These are phyloP conservation scores for Alternaria sp. DNA, from an alignment of 2,329 filamentous ascomycete genomes.

Conservation along the genomic window DNA sequence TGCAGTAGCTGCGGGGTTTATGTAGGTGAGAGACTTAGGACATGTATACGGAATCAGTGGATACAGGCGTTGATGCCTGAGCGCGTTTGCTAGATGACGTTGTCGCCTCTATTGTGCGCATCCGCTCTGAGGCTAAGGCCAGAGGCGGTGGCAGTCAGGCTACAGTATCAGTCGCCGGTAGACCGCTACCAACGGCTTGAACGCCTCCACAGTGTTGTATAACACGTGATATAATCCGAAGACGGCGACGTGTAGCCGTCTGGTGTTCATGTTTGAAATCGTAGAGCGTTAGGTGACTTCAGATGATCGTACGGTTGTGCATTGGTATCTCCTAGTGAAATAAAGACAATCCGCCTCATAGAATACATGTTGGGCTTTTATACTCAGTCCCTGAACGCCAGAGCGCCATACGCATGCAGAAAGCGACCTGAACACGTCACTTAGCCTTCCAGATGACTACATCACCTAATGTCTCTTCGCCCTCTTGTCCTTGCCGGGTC, in stretches of 20 bases:
- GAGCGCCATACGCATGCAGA: conserved; percentile 35
- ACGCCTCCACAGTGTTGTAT: background rate
- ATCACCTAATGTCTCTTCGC: conserved; percentile 39
- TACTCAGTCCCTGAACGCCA: conserved; percentile 29
- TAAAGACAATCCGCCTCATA: conserved; percentile 5
- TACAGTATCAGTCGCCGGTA: background rate
- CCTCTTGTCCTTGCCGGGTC: conserved; percentile 48
- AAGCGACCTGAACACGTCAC: background rate
- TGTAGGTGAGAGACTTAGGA: background rate
- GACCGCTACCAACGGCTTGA: background rate
- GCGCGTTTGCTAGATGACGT: conserved; percentile 10
- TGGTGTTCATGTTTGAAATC: background rate
- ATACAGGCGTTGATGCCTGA: background rate
- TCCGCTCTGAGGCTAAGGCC: background rate
- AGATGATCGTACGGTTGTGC: conserved; percentile 1
- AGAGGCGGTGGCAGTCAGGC: background rate
- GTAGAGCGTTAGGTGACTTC: background rate
- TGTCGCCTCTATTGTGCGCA: background rate
- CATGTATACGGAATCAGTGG: background rate
- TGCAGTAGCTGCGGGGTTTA: background rate
- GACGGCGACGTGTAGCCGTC: conserved; percentile 8
- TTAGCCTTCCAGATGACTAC: background rate
- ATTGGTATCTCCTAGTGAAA: conserved; percentile 28
- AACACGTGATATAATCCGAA: background rate
- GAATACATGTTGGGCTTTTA: conserved; percentile 23